Evolutionary conservation across 2,329 filamentous ascomycete genomes (phyloP).

Genomic region (Fusarium sublunatum): DNA sequence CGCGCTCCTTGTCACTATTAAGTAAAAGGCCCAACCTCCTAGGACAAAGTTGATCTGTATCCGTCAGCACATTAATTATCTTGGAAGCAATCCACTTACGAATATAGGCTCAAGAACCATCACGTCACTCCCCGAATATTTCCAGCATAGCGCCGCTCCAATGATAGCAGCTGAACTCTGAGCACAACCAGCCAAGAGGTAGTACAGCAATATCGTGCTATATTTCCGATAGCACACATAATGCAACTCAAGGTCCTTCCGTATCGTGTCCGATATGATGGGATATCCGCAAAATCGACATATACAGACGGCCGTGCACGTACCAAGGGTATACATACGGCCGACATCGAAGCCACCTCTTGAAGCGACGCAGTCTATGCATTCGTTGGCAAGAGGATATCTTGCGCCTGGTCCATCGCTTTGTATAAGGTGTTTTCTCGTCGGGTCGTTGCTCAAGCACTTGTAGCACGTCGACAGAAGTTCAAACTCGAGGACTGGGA

Average conservation of each 20-base stretch:
- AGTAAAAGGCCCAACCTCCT: conserved; percentile 49
- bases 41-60: conserved; percentile 53
- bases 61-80: conserved; percentile 1
- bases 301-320: conserved; percentile 50
- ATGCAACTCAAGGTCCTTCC: conserved; percentile 56
- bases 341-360: conserved; percentile 53
- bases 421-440: conserved; percentile 49
- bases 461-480: conserved; percentile 55
- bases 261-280: conserved; percentile 47
- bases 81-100: conserved; percentile 41
- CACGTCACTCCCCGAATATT: conserved; percentile 48
- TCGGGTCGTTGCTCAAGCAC: conserved; percentile 53
- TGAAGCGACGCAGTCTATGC: conserved; percentile 54
- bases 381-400: conserved; percentile 55
- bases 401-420: conserved; percentile 46
- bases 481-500: conserved; percentile 49
- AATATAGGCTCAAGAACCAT: conserved; percentile 51
- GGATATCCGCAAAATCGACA: conserved; percentile 60
- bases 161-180: conserved; percentile 53
- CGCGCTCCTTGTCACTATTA: conserved; percentile 51
- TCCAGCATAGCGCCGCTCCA: conserved; percentile 54
- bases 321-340: conserved; percentile 52
- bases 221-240: conserved; percentile 54
- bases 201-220: conserved; percentile 51
- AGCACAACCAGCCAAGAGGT: conserved; percentile 53